phyloP scores from a whole-genome alignment of 2,329 filamentous ascomycete species.

The Trichoderma lentiforme region DNA sequence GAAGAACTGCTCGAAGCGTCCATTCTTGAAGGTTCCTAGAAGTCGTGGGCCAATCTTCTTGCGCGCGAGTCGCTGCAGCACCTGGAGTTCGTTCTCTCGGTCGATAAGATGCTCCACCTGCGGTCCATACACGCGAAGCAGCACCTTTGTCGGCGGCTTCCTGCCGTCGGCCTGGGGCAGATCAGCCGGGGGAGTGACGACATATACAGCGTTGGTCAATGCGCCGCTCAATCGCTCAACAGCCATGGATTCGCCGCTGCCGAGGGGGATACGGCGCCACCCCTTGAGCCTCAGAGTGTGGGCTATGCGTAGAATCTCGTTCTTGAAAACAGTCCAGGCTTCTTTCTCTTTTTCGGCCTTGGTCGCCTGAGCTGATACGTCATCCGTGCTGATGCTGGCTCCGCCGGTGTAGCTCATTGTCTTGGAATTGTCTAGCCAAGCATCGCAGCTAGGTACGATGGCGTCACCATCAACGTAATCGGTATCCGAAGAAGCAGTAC shows the following conservation, averaged over 20 bases:
- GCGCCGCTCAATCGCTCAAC: constrained; percentile 83
- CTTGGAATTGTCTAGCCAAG: constrained; percentile 82
- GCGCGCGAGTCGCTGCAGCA: constrained; percentile 78
- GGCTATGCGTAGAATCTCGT: constrained; percentile 81
- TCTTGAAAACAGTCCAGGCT: constrained; percentile 84
- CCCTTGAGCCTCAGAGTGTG: constrained; percentile 89
- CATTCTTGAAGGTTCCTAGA: constrained; percentile 88
- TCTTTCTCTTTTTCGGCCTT: constrained; percentile 65
- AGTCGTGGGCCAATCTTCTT: constrained; percentile 92
- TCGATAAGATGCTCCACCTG: constrained; percentile 96
- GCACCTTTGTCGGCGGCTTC: constrained; percentile 61
- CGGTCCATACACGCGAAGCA: constrained; percentile 89
- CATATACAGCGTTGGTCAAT: constrained; percentile 93
- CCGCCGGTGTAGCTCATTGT: constrained; percentile 71
- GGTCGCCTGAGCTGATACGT: constrained; percentile 34
- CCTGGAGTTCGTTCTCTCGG: constrained; percentile 81
- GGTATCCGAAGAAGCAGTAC: constrained; percentile 71
- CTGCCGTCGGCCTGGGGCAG: constrained; percentile 43
- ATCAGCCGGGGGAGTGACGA: constrained; percentile 76
- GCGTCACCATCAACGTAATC: constrained; percentile 79
- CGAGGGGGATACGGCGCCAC: constrained; percentile 79
- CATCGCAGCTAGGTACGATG: constrained; percentile 82
- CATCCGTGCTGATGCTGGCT: constrained; percentile 39
- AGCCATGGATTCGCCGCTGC: constrained; percentile 63
- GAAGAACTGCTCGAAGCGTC: constrained; percentile 93